Evolutionary conservation across 2,329 filamentous ascomycete genomes (phyloP).

Genomic region (Exophiala lecanii-corni): DNA sequence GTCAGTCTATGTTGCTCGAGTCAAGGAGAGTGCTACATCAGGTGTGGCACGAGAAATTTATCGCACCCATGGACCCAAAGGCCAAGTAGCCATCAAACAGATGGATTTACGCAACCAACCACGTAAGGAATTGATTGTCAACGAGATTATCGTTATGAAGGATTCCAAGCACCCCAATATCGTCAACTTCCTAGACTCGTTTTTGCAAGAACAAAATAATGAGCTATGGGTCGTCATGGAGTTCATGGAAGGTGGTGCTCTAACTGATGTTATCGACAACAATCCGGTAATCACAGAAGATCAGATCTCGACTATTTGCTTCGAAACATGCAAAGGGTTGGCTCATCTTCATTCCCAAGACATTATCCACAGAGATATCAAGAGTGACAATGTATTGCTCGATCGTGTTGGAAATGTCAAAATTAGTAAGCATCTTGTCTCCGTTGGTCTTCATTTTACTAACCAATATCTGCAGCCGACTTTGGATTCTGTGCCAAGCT

Average conservation of each 20-base stretch:
- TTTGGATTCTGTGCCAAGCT: conserved; percentile 99
- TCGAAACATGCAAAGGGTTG: conserved; percentile 93
- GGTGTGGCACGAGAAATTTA: conserved; percentile 71
- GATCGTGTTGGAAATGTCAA: conserved; percentile 95
- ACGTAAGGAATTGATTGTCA: conserved; percentile 95
- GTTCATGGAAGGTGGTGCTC: conserved; percentile 96
- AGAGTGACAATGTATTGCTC: conserved; percentile 95
- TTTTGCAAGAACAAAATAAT: conserved; percentile 86
- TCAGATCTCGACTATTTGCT: conserved; percentile 95
- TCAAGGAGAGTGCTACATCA: conserved; percentile 85
- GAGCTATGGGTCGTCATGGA: conserved; percentile 99
- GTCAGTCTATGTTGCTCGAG: conserved; percentile 94
- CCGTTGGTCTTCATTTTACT: conserved; percentile 6
- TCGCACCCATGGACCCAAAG: conserved; percentile 71
- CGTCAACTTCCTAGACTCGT: conserved; percentile 97
- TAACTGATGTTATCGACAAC: conserved; percentile 99
- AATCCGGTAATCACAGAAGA: conserved; percentile 91
- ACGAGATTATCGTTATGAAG: conserved; percentile 99
- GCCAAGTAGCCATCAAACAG: conserved; percentile 97
- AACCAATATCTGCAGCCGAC: conserved; percentile 61
- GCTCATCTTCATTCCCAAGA: conserved; percentile 92
- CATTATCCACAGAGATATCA: conserved; percentile 99
- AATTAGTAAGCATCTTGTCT: conserved; percentile 65
- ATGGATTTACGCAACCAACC: conserved; percentile 98
- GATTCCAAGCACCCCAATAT: conserved; percentile 98